Conservation (phyloP, 768 basidiomycete species). For the Pleurotus salmoneostramineus region DNA sequence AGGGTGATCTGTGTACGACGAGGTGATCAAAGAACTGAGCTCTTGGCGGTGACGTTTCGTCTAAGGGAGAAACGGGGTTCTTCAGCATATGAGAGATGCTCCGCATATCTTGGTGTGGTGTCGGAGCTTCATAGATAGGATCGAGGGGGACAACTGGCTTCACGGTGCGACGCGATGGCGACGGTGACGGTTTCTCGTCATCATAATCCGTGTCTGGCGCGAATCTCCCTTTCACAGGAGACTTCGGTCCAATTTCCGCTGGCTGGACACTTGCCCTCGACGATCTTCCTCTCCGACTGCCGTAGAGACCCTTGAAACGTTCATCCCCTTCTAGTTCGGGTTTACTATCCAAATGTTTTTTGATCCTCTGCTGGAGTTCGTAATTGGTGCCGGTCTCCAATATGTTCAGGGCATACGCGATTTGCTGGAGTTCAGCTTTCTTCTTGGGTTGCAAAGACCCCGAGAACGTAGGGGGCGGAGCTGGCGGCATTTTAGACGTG, state of each 20-base stretch:
- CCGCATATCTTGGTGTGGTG: slow-evolving; percentile 45
- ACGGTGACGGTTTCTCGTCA: not conserved
- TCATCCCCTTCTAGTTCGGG: slow-evolving; percentile 52
- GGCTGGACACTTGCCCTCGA: slow-evolving; percentile 29
- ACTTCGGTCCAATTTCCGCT: not conserved
- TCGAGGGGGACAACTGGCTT: slow-evolving; percentile 27
- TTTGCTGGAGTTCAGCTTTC: slow-evolving; percentile 62
- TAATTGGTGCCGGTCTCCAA: slow-evolving; percentile 59
- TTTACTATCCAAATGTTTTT: slow-evolving; percentile 59
- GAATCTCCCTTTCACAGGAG: slow-evolving; percentile 10
- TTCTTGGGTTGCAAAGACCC: slow-evolving; percentile 63
- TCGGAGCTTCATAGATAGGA: slow-evolving; percentile 36
- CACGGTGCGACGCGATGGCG: not conserved
- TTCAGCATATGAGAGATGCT: slow-evolving; percentile 54
- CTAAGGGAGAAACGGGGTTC: slow-evolving; percentile 35
- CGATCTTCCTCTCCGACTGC: slow-evolving; percentile 36
- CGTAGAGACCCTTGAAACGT: slow-evolving; percentile 52
- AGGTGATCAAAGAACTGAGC: not conserved
- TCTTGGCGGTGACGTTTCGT: slow-evolving; percentile 11
- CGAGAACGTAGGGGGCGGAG: slow-evolving; percentile 13
- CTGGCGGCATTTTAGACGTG: not conserved
- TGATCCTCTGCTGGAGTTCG: slow-evolving; percentile 58
- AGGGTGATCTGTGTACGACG: not conserved
- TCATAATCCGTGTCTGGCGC: slow-evolving; percentile 8
- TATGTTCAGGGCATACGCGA: slow-evolving; percentile 50